Evolutionary conservation across 352 stramenopile species (phyloP).

Genomic region (Globisporangium middletonii): DNA sequence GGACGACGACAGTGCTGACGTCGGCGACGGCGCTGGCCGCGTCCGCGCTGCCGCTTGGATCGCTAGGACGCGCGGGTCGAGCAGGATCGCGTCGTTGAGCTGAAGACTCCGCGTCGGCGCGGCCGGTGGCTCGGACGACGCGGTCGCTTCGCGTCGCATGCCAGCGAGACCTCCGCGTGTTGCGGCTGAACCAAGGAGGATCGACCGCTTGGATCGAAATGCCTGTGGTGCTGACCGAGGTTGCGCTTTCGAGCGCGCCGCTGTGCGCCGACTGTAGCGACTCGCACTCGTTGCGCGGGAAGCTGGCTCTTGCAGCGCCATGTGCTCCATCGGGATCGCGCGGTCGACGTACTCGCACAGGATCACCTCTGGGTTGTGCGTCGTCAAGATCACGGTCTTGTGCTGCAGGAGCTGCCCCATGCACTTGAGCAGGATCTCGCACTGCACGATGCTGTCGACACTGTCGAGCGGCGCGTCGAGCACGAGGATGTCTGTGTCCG

Average conservation of each 20-base stretch:
- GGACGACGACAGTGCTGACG: conserved; percentile 1
- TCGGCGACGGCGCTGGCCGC: background rate
- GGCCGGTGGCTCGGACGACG: no score
- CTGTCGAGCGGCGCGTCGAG: conserved; percentile 47
- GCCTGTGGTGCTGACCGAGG: background rate
- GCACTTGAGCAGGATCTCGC: conserved; percentile 51
- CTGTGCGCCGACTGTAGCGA: conserved; percentile 16
- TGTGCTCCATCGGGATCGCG: conserved; percentile 24
- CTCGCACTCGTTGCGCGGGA: background rate
- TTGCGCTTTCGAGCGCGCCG: conserved; percentile 6
- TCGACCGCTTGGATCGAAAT: conserved; percentile 11
- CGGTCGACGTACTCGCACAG: conserved; percentile 38
- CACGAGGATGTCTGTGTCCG: conserved; percentile 47
- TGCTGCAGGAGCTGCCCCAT: conserved; percentile 39
- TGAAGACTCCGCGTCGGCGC: background rate
- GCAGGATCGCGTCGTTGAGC: conserved; percentile 14
- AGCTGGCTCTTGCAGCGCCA: conserved; percentile 19
- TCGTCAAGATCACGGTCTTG: conserved; percentile 49
- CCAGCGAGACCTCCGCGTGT: conserved; percentile 3
- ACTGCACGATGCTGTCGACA: conserved; percentile 54
- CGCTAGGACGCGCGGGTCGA: conserved; percentile 18
- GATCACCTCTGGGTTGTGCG: conserved; percentile 48
- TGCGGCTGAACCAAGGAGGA: conserved; percentile 5
- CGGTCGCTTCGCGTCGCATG: background rate
- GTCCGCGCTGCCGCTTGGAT: conserved; percentile 14